These are phyloP conservation scores for Rhizomucor miehei DNA, from an alignment of 371 early-diverging fungal genomes.

Conservation along the genomic window DNA sequence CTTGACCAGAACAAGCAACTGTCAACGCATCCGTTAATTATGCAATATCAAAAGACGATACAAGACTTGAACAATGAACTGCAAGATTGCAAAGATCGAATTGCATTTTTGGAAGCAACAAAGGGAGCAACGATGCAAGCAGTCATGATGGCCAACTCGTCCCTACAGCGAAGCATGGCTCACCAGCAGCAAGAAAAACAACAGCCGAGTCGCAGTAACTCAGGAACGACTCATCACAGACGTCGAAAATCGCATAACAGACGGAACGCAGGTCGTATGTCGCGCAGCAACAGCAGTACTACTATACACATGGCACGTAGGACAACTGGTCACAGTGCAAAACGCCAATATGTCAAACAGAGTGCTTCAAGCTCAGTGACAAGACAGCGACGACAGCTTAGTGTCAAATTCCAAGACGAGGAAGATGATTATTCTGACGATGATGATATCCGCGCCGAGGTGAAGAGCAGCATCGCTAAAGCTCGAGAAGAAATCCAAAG, in stretches of 20 bases:
- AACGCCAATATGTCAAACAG: conserved; percentile 4
- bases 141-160: conserved; percentile 11
- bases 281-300: conserved; percentile 7
- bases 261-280: conserved; percentile 2
- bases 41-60: conserved; percentile 50
- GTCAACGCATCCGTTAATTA: conserved; percentile 45
- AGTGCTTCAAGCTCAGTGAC: conserved; percentile 7
- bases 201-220: conserved; percentile 4
- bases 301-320: conserved; percentile 4
- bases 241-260: conserved; percentile 8
- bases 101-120: conserved; percentile 21
- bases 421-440: conserved; percentile 15
- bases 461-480: conserved; percentile 57
- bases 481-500: conserved; percentile 63
- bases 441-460: conserved; percentile 34
- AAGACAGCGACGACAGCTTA: neutral
- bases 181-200: neutral
- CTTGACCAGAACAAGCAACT: conserved; percentile 3
- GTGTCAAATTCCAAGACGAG: conserved; percentile 1
- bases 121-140: conserved; percentile 19
- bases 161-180: conserved; percentile 1
- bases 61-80: conserved; percentile 48
- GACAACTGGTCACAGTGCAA: conserved; percentile 7
- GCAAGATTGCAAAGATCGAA: conserved; percentile 37
- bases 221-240: conserved; percentile 6